Evolutionary conservation across 2,329 filamentous ascomycete genomes (phyloP).

Genomic region (Falciphora oryzae): DNA sequence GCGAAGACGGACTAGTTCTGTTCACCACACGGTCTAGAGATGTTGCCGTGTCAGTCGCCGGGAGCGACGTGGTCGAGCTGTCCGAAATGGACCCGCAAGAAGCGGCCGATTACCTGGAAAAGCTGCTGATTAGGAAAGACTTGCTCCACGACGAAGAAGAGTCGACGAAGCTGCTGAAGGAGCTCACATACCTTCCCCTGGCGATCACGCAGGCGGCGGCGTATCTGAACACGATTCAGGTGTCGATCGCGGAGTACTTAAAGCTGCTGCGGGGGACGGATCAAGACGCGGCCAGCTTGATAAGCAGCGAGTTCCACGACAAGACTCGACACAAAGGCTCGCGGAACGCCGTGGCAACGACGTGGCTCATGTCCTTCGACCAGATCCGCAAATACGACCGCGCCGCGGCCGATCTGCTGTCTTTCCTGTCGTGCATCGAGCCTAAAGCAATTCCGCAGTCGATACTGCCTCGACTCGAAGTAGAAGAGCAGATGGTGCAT

Average conservation of each 20-base stretch:
- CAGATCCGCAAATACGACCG: constrained; percentile 24
- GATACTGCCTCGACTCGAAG: constrained; percentile 20
- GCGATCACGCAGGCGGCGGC: constrained; percentile 35
- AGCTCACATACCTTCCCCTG: constrained; percentile 33
- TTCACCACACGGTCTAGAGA: constrained; percentile 30
- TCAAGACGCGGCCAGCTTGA: constrained; percentile 23
- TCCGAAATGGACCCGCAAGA: constrained; percentile 23
- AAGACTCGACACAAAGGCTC: constrained; percentile 23
- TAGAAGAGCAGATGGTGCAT: constrained; percentile 16
- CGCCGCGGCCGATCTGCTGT: constrained; percentile 29
- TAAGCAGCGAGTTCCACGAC: constrained; percentile 30
- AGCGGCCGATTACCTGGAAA: constrained; percentile 23
- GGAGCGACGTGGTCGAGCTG: constrained; percentile 23
- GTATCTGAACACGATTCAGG: constrained; percentile 29
- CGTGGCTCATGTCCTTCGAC: constrained; percentile 36
- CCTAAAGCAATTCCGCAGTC: constrained; percentile 31
- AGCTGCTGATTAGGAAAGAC: constrained; percentile 18
- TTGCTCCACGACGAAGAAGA: constrained; percentile 12
- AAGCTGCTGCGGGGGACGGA: constrained; percentile 25
- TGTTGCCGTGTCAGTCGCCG: constrained; percentile 22
- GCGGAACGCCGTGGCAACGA: constrained; percentile 30
- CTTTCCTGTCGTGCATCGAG: constrained; percentile 34
- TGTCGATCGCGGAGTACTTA: constrained; percentile 27
- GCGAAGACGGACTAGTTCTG: constrained; percentile 21
- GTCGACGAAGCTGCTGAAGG: constrained; percentile 20